Evolutionary conservation across 768 basidiomycete genomes (phyloP).

Genomic region (Pseudohyphozyma bogoriensis): DNA sequence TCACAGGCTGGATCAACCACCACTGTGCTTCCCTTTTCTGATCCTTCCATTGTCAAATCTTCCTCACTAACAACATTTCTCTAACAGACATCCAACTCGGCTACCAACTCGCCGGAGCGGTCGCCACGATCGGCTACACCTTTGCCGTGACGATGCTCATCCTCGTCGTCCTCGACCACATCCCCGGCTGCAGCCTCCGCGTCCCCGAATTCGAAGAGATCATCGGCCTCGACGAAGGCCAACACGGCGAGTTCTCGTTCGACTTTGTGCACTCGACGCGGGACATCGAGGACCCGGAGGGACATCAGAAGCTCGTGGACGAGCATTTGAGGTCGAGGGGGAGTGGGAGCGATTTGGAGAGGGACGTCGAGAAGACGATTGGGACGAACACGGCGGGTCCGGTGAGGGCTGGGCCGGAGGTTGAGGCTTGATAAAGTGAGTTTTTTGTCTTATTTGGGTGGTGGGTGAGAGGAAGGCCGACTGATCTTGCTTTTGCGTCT

Average conservation of each 20-base stretch:
- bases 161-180: conserved; percentile 50
- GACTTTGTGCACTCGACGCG: not conserved
- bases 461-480: no score
- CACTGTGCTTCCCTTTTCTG: conserved; percentile 41
- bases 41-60: not conserved
- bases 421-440: no score
- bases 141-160: conserved; percentile 41
- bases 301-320: not conserved
- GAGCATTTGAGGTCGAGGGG: not conserved
- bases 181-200: conserved; percentile 54
- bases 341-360: not conserved
- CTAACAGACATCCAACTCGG: conserved; percentile 53
- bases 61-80: not conserved
- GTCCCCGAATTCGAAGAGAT: conserved; percentile 43
- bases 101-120: conserved; percentile 59
- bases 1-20: conserved; percentile 51
- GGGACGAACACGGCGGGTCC: no score
- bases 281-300: not conserved
- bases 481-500: no score
- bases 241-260: conserved; percentile 44
- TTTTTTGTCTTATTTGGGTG: no score
- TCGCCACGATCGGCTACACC: conserved; percentile 46
- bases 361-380: no score
- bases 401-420: no score
- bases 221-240: conserved; percentile 76